Conservation (phyloP, 768 basidiomycete genomes). For the Mycena latifolia region DNA sequence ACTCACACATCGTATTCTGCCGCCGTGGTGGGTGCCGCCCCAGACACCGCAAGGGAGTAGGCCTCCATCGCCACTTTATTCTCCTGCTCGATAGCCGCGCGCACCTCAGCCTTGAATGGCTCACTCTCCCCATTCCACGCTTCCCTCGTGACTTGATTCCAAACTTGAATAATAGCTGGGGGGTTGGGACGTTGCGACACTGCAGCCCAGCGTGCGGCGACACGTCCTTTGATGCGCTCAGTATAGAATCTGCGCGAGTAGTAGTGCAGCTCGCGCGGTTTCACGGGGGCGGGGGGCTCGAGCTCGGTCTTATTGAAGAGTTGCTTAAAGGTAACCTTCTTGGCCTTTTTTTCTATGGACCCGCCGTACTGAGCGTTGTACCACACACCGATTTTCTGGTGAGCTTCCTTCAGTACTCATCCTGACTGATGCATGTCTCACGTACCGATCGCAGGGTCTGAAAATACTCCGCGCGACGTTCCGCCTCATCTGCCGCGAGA, state of each 20-base stretch:
- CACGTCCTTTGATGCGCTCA: neutral
- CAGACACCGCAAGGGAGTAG: neutral
- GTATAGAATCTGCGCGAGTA: neutral
- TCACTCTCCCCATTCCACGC: neutral
- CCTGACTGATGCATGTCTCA: no score
- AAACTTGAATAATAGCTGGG: neutral
- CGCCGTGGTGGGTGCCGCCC: neutral
- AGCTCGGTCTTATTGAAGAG: neutral
- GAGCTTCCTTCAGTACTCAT: no score
- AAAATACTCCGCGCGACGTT: neutral
- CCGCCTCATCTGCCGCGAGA: neutral
- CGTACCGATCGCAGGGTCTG: neutral
- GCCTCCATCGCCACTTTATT: neutral
- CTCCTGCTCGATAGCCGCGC: neutral
- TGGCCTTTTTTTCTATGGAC: neutral
- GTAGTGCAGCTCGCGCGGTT: neutral
- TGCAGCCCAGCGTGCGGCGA: neutral
- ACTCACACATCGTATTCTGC: neutral
- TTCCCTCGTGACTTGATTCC: neutral
- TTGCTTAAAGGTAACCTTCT: neutral
- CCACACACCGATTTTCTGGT: constrained; percentile 13
- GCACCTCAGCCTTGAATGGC: neutral
- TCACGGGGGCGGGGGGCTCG: constrained; percentile 1
- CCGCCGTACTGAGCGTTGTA: constrained; percentile 2
- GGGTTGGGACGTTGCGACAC: neutral